Conservation (phyloP, 2,329 filamentous ascomycete species). For the Chaetomiaceae sp. region DNA sequence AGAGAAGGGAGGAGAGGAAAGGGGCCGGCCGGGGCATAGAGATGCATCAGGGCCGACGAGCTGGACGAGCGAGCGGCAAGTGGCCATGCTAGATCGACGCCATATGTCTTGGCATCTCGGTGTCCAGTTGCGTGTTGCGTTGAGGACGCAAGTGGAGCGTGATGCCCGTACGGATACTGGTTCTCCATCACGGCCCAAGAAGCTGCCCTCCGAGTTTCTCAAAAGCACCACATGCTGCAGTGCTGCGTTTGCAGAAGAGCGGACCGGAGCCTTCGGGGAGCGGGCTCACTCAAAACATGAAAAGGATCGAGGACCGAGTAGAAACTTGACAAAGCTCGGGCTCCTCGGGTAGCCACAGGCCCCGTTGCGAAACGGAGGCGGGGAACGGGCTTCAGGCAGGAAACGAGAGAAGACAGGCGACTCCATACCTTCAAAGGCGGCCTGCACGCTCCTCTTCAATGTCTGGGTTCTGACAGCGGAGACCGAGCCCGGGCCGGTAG, state of each 20-base stretch:
- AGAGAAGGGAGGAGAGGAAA: slow-evolving; percentile 1
- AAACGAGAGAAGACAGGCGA: slow-evolving; percentile 15
- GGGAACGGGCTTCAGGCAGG: slow-evolving; percentile 10
- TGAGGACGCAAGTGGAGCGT: slow-evolving; percentile 3
- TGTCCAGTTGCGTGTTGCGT: not conserved
- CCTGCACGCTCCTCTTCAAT: slow-evolving; percentile 56
- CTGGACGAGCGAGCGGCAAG: not conserved
- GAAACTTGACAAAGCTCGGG: slow-evolving; percentile 8
- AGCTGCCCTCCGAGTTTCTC: not conserved
- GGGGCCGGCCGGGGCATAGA: slow-evolving; percentile 1
- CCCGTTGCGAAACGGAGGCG: not conserved
- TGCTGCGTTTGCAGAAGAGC: not conserved
- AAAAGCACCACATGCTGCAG: slow-evolving; percentile 2
- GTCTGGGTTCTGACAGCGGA: slow-evolving; percentile 42
- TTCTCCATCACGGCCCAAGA: slow-evolving; percentile 9
- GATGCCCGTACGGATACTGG: not conserved
- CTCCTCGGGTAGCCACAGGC: slow-evolving; percentile 15
- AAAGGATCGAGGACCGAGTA: not conserved
- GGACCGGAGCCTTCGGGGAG: not conserved
- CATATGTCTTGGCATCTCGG: slow-evolving; percentile 18
- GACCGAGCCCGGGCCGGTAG: slow-evolving; percentile 45
- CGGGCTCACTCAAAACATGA: not conserved
- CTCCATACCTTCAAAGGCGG: slow-evolving; percentile 53
- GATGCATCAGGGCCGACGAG: slow-evolving; percentile 3
- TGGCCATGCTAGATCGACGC: slow-evolving; percentile 10